These are phyloP conservation scores for Rhodotorula graminis DNA, from an alignment of 768 basidiomycete species.

Conservation along the genomic window DNA sequence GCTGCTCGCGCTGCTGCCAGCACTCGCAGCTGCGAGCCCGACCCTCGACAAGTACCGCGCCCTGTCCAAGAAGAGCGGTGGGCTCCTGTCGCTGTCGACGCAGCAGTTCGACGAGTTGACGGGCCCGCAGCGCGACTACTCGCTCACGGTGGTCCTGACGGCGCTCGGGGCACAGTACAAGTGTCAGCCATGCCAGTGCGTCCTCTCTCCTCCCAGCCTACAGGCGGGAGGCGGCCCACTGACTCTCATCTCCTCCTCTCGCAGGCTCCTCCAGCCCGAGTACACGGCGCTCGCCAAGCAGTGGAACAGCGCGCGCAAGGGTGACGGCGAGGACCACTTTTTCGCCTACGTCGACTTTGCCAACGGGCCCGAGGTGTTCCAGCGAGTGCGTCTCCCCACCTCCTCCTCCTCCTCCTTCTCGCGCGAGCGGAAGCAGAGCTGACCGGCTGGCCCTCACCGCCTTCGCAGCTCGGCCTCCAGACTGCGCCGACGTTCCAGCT, in stretches of 20 bases:
- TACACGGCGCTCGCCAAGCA: conserved; percentile 47
- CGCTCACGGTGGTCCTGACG: conserved; percentile 79
- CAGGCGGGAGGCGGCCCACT: background rate
- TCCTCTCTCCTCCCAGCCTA: background rate
- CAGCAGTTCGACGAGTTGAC: conserved; percentile 70
- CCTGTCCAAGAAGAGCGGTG: conserved; percentile 67
- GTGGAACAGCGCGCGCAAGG: conserved; percentile 52
- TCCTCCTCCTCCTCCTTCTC: background rate
- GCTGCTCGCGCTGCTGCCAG: background rate
- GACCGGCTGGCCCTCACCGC: conserved; percentile 2
- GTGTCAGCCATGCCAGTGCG: conserved; percentile 84
- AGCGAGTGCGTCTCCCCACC: conserved; percentile 56
- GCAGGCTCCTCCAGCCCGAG: conserved; percentile 38
- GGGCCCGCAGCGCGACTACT: conserved; percentile 71
- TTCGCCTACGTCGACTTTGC: conserved; percentile 89
- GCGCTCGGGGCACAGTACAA: conserved; percentile 73
- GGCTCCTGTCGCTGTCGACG: conserved; percentile 74
- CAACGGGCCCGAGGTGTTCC: conserved; percentile 67
- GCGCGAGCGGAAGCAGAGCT: background rate
- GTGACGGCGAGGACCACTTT: conserved; percentile 73
- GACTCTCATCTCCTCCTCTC: background rate
- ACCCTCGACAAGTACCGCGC: conserved; percentile 57
- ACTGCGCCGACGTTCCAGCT: conserved; percentile 67
- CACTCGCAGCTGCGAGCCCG: conserved; percentile 4
- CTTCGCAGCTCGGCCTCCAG: conserved; percentile 64